A percentile compares a stretch with the other conserved stretches of the same genome.
phyloP scores from a whole-genome alignment of 371 early-diverging fungal species.

The Mucor plumbeus region DNA sequence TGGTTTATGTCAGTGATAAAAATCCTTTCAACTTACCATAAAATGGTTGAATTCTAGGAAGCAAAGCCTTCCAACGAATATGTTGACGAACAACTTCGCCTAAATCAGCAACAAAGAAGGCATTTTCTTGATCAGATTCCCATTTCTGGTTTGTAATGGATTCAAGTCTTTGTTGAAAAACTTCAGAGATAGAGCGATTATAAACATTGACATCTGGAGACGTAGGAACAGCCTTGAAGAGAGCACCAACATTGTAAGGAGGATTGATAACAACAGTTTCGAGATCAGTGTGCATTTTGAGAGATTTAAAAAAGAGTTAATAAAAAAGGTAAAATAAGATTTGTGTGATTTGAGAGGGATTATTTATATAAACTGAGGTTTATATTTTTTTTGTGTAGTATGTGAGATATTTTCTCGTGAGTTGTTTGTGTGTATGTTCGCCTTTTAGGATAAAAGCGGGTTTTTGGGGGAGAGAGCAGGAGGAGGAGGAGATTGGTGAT shows the following conservation, averaged over 20 bases:
- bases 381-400: no score
- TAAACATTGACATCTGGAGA: slow-evolving; percentile 33
- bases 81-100: slow-evolving; percentile 90
- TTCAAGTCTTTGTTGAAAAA: slow-evolving; percentile 41
- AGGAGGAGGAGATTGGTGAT: not conserved
- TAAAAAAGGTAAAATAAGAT: not conserved
- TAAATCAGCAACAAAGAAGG: slow-evolving; percentile 94
- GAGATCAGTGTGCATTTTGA: slow-evolving; percentile 41
- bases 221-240: slow-evolving; percentile 21
- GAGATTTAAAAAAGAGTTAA: not conserved
- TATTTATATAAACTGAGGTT: not conserved
- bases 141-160: slow-evolving; percentile 48
- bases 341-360: not conserved
- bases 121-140: slow-evolving; percentile 78
- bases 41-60: slow-evolving; percentile 95
- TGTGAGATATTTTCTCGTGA: not conserved
- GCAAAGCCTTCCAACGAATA: slow-evolving; percentile 74
- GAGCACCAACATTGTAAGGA: slow-evolving; percentile 14
- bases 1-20: not conserved
- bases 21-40: slow-evolving; percentile 66
- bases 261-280: slow-evolving; percentile 42
- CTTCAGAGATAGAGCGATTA: slow-evolving; percentile 38
- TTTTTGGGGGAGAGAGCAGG: no score
- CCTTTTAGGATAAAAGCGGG: no score
- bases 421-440: no score